Evolutionary conservation across 352 stramenopile species (phyloP).

Genomic region (Pythium diclinum): DNA sequence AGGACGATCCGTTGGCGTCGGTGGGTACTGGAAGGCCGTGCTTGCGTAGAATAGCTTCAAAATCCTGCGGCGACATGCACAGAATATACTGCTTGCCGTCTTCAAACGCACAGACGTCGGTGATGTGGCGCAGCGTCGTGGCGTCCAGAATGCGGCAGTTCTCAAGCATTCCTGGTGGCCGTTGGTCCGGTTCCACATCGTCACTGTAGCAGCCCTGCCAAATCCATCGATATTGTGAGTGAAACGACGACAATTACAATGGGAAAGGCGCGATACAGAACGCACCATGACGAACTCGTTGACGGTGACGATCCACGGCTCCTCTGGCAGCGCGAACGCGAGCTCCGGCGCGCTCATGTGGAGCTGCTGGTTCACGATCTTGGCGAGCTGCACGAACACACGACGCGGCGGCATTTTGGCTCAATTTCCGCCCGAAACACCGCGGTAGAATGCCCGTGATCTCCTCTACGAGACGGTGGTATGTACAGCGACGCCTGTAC

Average conservation of each 20-base stretch:
- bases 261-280: background rate
- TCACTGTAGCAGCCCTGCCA: constrained; percentile 71
- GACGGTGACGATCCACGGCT: constrained; percentile 59
- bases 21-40: constrained; percentile 35
- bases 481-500: background rate
- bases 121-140: constrained; percentile 40
- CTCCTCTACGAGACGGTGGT: background rate
- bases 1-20: constrained; percentile 6
- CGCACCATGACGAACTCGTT: constrained; percentile 81
- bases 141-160: constrained; percentile 57
- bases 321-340: constrained; percentile 57
- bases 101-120: constrained; percentile 38
- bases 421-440: background rate
- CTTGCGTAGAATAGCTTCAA: constrained; percentile 41
- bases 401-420: constrained; percentile 49
- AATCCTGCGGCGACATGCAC: constrained; percentile 40
- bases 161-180: constrained; percentile 50
- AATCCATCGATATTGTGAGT: background rate
- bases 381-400: constrained; percentile 70
- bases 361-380: constrained; percentile 30
- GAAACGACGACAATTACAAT: background rate
- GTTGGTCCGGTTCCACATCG: constrained; percentile 62
- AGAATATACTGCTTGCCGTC: constrained; percentile 79
- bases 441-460: background rate
- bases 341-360: constrained; percentile 45